Evolutionary conservation across 139 green algal genomes (phyloP), one percentile per base, ranked within the genome.

Genomic region (Tetradesmus obliquus): DNA sequence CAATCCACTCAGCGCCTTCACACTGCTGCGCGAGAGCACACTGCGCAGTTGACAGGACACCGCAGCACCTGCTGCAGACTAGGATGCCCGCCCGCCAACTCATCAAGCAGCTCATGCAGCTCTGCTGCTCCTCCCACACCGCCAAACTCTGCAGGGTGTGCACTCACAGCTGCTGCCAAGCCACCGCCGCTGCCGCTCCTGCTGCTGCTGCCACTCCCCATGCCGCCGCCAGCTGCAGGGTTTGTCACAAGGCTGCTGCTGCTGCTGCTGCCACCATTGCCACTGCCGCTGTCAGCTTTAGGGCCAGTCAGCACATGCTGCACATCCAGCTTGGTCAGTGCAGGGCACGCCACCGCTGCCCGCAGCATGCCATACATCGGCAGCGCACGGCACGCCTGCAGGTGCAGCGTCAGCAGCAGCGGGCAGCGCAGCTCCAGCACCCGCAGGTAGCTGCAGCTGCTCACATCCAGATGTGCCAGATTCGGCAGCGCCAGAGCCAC

Each of bases 391-490:
- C 93, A 95, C 1, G 91, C 93, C 60, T 96, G 94, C 69, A 95
- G 45, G 54, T 94, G 90, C 45, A 93, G 87, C 71, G 88, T 89
- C 5, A 88, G 54, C 88, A 97, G 94, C 3, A 20, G 9, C 3
- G 95, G 95, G 85, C 94, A 96, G 74, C 91, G 90, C 89, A 97
- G 91, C 91, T 94, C 93, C 84, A 97, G 93, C 51, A 82, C 19
- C 10, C 58, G 66, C 88, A 97, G 93, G 45, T 91, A 76, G 24
- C 17, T 19, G 88, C 93, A 95, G 87, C 91, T 93, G 88, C 93
- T 95, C 3, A 97, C 84, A 88, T 97, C 94, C 87, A 97, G 92
- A 19, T 88, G 69, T 22, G 72, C 69, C 2, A 97, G 91, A 2
- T 66, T 54, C 0, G 93, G 91, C 92, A 97, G 93, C 12, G 90